Percentiles rank a stretch among this genome's conserved stretches.
These are phyloP conservation scores for Candida nanaspora DNA, from an alignment of 805 yeast genomes.

Conservation along the genomic window DNA sequence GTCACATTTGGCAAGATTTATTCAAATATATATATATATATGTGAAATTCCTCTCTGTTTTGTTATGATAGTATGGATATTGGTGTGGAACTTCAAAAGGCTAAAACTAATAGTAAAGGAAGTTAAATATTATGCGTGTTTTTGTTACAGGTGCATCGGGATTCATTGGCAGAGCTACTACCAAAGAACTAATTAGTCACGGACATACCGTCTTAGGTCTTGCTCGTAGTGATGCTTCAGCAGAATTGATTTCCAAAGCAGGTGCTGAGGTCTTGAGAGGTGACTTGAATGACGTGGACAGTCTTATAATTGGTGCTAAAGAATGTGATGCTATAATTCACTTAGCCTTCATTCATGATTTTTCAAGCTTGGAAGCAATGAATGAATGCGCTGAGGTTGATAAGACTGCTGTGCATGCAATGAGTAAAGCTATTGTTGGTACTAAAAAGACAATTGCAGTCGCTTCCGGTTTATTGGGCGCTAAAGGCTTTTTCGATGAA, in stretches of 20 bases:
- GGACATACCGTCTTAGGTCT: constrained; percentile 25
- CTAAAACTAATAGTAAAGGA: neutral
- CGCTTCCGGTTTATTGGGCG: constrained; percentile 17
- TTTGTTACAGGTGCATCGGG: constrained; percentile 1
- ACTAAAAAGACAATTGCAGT: constrained; percentile 22
- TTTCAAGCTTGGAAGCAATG: constrained; percentile 12
- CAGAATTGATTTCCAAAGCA: constrained; percentile 14
- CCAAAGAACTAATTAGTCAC: constrained; percentile 12
- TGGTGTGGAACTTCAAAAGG: neutral
- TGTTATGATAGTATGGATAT: too few species aligned
- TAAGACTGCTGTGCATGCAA: constrained; percentile 19
- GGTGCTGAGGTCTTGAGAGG: constrained; percentile 23
- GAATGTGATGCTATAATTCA: constrained; percentile 31
- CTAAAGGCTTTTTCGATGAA: neutral
- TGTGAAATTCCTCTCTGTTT: too few species aligned
- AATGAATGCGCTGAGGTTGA: constrained; percentile 13
- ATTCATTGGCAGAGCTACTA: constrained; percentile 3
- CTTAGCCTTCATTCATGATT: constrained; percentile 29
- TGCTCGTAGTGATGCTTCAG: constrained; percentile 26
- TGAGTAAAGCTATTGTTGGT: constrained; percentile 22
- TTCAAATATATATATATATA: too few species aligned
- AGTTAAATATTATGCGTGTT: neutral
- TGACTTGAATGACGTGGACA: constrained; percentile 20
- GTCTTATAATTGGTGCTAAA: constrained; percentile 19
- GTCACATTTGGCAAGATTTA: too few species aligned